These are phyloP conservation scores for Yamadazyma atmosphaerica DNA, from an alignment of 1,139 yeast species.

Conservation along the genomic window DNA sequence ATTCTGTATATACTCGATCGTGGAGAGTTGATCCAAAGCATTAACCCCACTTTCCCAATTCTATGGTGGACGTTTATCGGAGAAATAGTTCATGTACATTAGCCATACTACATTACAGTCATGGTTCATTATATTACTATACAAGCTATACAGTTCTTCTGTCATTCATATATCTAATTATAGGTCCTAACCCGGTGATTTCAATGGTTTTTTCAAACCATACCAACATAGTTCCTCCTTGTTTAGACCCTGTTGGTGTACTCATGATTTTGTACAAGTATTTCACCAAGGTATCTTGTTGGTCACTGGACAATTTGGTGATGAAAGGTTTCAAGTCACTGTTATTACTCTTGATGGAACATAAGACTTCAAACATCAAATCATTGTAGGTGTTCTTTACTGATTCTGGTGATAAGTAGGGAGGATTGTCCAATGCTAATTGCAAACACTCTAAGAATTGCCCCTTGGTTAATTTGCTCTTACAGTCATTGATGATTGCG, in stretches of 20 bases:
- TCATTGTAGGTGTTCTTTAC: conserved; percentile 51
- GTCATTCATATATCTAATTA: conserved; percentile 83
- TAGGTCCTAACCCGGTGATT: conserved; percentile 83
- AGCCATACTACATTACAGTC: neutral
- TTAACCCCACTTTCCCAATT: neutral
- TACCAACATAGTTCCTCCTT: conserved; percentile 79
- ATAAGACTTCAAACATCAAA: conserved; percentile 72
- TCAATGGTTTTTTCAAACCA: conserved; percentile 95
- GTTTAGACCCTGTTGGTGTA: conserved; percentile 73
- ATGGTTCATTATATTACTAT: neutral
- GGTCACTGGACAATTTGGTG: conserved; percentile 55
- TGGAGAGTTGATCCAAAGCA: no score
- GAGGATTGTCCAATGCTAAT: conserved; percentile 68
- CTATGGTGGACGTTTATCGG: neutral
- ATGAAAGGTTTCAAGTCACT: conserved; percentile 64
- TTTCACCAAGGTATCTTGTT: conserved; percentile 79
- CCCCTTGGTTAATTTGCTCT: conserved; percentile 69
- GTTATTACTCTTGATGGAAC: conserved; percentile 66
- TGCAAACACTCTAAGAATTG: conserved; percentile 66
- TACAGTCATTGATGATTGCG: conserved; percentile 55
- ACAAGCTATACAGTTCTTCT: conserved; percentile 66
- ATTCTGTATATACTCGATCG: no score
- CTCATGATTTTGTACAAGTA: conserved; percentile 87
- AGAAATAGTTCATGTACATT: neutral
- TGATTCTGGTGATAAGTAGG: conserved; percentile 71